Evolutionary conservation across 148 eudicot species (phyloP), one percentile per base, ranked within the genome.

Genomic region (Camellia sinensis): DNA sequence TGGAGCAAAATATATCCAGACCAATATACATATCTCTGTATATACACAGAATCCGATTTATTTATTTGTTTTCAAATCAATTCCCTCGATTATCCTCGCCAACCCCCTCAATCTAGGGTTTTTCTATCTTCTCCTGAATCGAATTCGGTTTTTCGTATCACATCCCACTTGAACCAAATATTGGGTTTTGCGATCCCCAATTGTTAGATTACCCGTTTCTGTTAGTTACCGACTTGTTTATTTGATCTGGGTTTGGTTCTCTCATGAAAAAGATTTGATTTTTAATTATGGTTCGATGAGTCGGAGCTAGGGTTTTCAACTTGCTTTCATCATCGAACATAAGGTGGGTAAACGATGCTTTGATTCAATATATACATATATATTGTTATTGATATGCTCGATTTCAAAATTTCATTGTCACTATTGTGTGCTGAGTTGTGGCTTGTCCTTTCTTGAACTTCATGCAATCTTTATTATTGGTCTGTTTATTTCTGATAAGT

Each of bases 221-320:
- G 19, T n/a, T 3, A 17, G 40, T 7, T 6, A 54, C 7, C 12
- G 43, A 74, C 3, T 40, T 71, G 59, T 71, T 70, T 19, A 50
- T 48, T 48, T 22, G 59, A 50, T 71, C 15, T 37, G 45, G 22
- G 45, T 37, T 21, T 71, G 74, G 59, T 57, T 54, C 54, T 44
- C 1, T 5, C n/a, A 21, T 14, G 37, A 29, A 22, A 7, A 54
- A 22, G 14, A 3, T n/a, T 37, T 54, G 22, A 12, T 3, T 53
- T 71, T 71, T 53, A 11, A 0, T 50, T 40, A 40, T 3, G 78
- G 68, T 29, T 74, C 19, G 69, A 44, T 62, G 43, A 63, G 40
- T 76, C 22, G 59, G 70, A 45, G 56, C 46, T 77, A 14, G 78
- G 79, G 22, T 64, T 65, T 21, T 14, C 60, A 14, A 64, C 41